Conservation (phyloP, 2,329 filamentous ascomycete genomes). For the Diaporthe ilicicola region DNA sequence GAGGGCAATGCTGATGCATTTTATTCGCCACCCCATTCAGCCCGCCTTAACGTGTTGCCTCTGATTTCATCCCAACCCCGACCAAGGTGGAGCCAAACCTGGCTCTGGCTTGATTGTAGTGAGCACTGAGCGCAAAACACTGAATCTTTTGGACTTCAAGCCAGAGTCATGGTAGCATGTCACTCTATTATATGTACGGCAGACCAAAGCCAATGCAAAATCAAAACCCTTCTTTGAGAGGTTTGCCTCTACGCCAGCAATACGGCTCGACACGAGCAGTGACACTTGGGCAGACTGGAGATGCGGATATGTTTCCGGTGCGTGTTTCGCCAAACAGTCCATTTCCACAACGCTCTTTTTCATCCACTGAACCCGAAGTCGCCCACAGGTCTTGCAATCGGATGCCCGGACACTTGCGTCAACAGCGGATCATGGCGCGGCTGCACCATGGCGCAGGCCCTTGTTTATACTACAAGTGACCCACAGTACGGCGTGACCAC, state of each 20-base stretch:
- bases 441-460: neutral
- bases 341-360: neutral
- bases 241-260: neutral
- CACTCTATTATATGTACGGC: too few species aligned
- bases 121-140: too few species aligned
- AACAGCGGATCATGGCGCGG: constrained; percentile 1
- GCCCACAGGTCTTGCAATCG: rapidly evolving
- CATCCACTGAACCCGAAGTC: neutral
- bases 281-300: too few species aligned
- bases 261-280: neutral
- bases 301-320: neutral
- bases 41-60: neutral
- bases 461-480: too few species aligned
- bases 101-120: too few species aligned
- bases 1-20: neutral
- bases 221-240: neutral
- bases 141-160: too few species aligned
- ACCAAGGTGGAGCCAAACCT: too few species aligned
- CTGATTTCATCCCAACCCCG: neutral
- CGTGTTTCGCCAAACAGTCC: neutral
- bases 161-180: too few species aligned
- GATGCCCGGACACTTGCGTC: neutral
- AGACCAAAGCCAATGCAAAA: neutral
- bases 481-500: too few species aligned
- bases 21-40: neutral